These are phyloP conservation scores for Postia placenta DNA, from an alignment of 768 basidiomycete genomes.

Conservation along the genomic window DNA sequence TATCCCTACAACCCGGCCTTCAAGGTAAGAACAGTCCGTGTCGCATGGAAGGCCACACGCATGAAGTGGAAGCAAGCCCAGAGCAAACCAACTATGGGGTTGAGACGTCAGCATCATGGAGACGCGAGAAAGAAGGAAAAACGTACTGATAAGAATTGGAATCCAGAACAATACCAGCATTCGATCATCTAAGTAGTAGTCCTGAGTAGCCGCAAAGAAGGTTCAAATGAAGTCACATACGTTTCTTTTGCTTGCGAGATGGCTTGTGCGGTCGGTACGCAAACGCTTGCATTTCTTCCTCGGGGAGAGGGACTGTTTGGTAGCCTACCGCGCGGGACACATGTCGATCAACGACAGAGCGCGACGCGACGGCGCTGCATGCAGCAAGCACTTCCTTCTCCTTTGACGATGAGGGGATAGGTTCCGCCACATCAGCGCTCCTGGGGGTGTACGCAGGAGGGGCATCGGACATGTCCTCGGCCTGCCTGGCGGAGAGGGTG, in stretches of 20 bases:
- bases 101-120: not conserved
- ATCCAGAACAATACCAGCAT: conserved; percentile 87
- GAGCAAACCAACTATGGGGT: conserved; percentile 23
- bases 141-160: conserved; percentile 75
- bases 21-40: conserved; percentile 17
- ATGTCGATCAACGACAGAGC: conserved; percentile 27
- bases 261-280: conserved; percentile 47
- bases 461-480: conserved; percentile 43
- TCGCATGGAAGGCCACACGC: conserved; percentile 21
- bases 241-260: conserved; percentile 49
- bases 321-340: conserved; percentile 36
- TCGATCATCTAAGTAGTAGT: conserved; percentile 53
- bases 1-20: conserved; percentile 17
- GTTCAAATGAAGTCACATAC: conserved; percentile 34
- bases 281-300: conserved; percentile 65
- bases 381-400: conserved; percentile 7
- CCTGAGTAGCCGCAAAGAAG: not conserved
- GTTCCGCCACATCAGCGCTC: conserved; percentile 27
- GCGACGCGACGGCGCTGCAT: conserved; percentile 2
- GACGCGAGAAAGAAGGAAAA: not conserved
- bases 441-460: conserved; percentile 74
- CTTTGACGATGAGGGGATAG: conserved; percentile 2
- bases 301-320: conserved; percentile 41
- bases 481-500: conserved; percentile 39
- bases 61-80: conserved; percentile 28